phyloP scores from a whole-genome alignment of 2,329 filamentous ascomycete species.

The Calonectria pauciramosa region DNA sequence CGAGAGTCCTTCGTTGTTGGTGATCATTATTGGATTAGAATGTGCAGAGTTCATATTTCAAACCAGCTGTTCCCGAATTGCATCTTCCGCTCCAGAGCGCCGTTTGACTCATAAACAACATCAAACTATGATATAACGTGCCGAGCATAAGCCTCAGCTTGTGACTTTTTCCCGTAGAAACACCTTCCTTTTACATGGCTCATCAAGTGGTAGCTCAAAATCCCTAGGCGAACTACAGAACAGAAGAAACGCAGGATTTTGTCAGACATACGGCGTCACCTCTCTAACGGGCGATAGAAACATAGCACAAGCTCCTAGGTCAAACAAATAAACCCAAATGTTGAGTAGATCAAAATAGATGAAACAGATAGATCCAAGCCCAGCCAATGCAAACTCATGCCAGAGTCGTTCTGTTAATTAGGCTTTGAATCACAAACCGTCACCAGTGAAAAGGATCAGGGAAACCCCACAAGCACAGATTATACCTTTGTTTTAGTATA shows the following conservation, averaged over 20 bases:
- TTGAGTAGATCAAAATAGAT: not conserved
- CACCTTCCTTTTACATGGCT: not conserved
- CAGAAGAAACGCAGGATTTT: not conserved
- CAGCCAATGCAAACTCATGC: not conserved
- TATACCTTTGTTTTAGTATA: not conserved
- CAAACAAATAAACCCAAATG: not conserved
- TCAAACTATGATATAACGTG: not conserved
- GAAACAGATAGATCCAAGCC: not conserved
- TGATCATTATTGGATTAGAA: not conserved
- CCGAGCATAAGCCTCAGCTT: not conserved
- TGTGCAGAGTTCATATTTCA: not conserved
- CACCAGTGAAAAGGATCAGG: not conserved
- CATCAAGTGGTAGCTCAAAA: not conserved
- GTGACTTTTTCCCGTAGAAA: not conserved
- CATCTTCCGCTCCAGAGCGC: not conserved
- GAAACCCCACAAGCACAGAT: not conserved
- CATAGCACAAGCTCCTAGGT: not conserved
- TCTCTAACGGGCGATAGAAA: not conserved
- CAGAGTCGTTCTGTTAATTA: not conserved
- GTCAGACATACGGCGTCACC: not conserved
- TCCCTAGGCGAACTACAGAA: not conserved
- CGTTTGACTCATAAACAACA: not conserved
- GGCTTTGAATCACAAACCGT: not conserved
- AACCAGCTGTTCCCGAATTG: not conserved
- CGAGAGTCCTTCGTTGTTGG: not conserved